A percentile compares a stretch with the other conserved stretches of the same genome.
These are phyloP conservation scores for Phaeosphaeria sp. DNA, from an alignment of 2,329 filamentous ascomycete genomes.

Conservation along the genomic window DNA sequence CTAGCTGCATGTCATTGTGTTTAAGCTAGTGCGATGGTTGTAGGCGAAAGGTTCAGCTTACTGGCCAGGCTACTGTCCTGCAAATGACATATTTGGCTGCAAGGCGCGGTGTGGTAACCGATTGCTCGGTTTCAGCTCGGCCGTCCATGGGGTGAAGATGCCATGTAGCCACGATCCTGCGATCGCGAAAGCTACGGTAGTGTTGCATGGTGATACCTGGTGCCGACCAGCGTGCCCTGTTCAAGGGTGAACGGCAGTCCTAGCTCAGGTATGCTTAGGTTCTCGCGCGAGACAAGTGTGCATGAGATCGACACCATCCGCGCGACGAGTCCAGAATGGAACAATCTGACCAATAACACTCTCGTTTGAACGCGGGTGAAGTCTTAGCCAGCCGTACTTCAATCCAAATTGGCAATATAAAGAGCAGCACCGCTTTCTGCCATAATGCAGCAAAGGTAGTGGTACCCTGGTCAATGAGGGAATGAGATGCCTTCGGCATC, in stretches of 20 bases:
- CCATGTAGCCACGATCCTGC: constrained; percentile 3
- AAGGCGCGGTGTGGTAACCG: not conserved
- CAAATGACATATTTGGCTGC: not conserved
- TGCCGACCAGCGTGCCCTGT: not conserved
- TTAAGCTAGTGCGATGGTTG: not conserved
- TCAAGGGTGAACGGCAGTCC: not conserved
- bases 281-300: not conserved
- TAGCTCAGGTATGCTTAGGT: not conserved
- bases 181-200: not conserved
- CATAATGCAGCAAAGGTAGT: not conserved
- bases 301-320: not conserved
- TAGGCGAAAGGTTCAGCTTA: not conserved
- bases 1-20: not conserved
- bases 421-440: not conserved
- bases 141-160: not conserved
- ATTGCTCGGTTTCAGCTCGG: constrained; percentile 1
- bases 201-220: not conserved
- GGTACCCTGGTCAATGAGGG: not conserved
- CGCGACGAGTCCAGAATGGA: not conserved
- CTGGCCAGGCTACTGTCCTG: not conserved
- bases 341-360: not conserved
- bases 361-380: not conserved
- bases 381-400: not conserved
- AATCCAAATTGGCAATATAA: not conserved
- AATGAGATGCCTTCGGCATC: not conserved